Evolutionary conservation across 1,284 basidiomycete species (phyloP), one percentile per base, ranked within the genome.

Genomic region (Veloporphyrellus conicus): DNA sequence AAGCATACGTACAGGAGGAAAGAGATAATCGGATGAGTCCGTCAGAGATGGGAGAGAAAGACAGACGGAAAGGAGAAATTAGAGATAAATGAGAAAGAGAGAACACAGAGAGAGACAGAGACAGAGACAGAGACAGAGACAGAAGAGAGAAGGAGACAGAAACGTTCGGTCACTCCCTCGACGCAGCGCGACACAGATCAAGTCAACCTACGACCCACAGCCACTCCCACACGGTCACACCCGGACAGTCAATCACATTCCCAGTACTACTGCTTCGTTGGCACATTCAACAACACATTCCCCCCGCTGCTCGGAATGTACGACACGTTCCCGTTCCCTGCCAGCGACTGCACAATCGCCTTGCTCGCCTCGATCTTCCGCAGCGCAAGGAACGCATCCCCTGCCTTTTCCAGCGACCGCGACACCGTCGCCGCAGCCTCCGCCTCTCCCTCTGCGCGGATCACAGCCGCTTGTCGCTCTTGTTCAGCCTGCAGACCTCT

Each of bases 321-420:
- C 33, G 87, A 83, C 59, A 95, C 90, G 66, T 93, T 93, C 59
- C 81, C 81, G 63, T 88, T 92, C 58, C 68, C 72, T 25, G 87
- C 68, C 58, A 94, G 74, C 48, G 89, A 90, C 70, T 86, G 77
- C 50, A 82, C 93, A 61, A 99, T 97, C 49, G 95, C 94, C 75
- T 97, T 93, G 75, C 89, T 90, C 35, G 96, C 92, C 74, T 99
- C 96, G 62, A 99, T 99, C 71, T 94, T 92, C 61, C 94, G 80
- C 68, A 99, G 84, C 52, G 93, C 87, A 47, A 99, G 82, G 69
- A 98, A 92, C 32, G 92, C 95, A 63, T 97, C 93, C 16, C 95
- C 96, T 3, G 93, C 94, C 74, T 87, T 91, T 63, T 91, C 87
- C 64, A 97, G 71, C n/a, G 96, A 92, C 53, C 76, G 79, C 14